phyloP scores from a whole-genome alignment of 305 asterid genomes.

The Fraxinus angustifolia region DNA sequence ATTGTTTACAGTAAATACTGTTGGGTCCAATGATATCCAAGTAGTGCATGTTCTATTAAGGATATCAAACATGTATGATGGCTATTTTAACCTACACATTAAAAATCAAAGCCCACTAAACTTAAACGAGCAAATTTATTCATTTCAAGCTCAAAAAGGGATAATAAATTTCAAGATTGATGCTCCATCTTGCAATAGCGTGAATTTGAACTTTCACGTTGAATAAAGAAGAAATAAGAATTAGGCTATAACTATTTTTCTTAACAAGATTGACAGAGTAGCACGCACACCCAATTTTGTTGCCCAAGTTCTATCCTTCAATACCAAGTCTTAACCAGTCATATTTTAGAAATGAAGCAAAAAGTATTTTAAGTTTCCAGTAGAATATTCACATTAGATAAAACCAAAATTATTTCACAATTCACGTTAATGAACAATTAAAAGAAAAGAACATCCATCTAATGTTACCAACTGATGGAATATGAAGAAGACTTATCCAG shows the following conservation, averaged over 20 bases:
- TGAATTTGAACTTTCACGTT: background rate
- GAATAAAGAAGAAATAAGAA: background rate
- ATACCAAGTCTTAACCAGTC: background rate
- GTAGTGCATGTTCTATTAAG: background rate
- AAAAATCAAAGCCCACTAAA: background rate
- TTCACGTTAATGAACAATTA: background rate
- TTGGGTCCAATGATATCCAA: background rate
- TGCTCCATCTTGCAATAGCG: background rate
- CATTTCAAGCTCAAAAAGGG: background rate
- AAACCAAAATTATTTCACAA: background rate
- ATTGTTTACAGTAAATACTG: background rate
- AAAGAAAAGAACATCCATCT: conserved; percentile 10
- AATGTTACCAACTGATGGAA: conserved; percentile 12
- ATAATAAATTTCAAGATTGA: background rate
- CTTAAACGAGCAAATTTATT: background rate
- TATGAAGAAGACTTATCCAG: background rate
- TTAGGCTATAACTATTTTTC: background rate
- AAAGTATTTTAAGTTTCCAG: background rate
- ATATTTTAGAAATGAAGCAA: background rate
- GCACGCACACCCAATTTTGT: background rate
- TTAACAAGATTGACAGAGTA: background rate
- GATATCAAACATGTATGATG: background rate
- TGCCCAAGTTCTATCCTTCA: background rate
- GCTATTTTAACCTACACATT: background rate
- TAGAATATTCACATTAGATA: background rate